phyloP scores from a whole-genome alignment of 805 yeast species.

The Myxozyma neglecta region DNA sequence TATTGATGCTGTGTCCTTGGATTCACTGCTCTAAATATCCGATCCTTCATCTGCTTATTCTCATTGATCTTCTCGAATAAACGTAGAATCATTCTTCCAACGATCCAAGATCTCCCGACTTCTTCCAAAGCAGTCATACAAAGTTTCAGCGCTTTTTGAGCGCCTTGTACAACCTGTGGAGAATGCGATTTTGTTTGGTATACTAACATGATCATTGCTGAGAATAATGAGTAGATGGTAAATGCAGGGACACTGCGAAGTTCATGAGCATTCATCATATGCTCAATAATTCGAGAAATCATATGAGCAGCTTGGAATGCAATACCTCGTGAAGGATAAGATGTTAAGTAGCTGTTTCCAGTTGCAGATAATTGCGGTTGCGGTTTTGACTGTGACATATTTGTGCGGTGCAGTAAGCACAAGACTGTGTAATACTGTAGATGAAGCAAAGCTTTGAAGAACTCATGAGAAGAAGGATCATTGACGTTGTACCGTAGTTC shows the following conservation, averaged over 20 bases:
- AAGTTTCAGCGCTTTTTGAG: conserved; percentile 41
- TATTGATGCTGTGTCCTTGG: conserved; percentile 11
- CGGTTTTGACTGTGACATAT: conserved; percentile 46
- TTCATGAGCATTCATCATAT: conserved; percentile 51
- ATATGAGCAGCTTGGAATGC: conserved; percentile 80
- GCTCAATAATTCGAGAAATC: conserved; percentile 63
- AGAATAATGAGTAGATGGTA: conserved; percentile 57
- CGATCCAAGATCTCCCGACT: conserved; percentile 54
- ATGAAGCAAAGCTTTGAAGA: conserved; percentile 59
- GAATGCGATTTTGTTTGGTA: conserved; percentile 57
- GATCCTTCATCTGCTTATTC: conserved; percentile 33
- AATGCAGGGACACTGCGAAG: conserved; percentile 57
- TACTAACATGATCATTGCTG: conserved; percentile 69
- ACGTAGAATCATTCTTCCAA: conserved; percentile 52
- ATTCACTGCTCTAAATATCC: conserved; percentile 23
- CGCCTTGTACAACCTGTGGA: conserved; percentile 42
- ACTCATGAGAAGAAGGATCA: conserved; percentile 54
- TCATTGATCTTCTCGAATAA: conserved; percentile 47
- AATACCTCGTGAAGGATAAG: conserved; percentile 75
- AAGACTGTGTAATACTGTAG: conserved; percentile 73
- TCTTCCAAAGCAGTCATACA: conserved; percentile 43
- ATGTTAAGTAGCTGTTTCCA: conserved; percentile 24
- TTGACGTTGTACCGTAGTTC: conserved; percentile 62
- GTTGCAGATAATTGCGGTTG: conserved; percentile 22
- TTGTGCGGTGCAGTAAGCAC: conserved; percentile 68